Base-by-base conservation (phyloP, 345 rosid genomes). In the Salix arbutifolia region DNA sequence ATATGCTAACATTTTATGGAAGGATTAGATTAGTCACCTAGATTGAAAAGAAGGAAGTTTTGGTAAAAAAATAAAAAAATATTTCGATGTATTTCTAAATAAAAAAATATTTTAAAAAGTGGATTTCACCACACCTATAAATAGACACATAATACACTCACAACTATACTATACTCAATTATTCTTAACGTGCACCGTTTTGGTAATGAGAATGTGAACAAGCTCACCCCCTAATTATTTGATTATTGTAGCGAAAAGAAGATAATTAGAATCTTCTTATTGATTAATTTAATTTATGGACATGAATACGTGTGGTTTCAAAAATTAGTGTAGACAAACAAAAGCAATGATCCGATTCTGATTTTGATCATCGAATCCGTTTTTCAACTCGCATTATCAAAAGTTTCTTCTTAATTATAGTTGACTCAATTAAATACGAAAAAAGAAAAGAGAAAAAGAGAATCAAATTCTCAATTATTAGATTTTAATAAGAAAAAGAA, bases 381-480 rank as follows among this genome's bases (percentile, higher is more conserved):
- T 17, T 53, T 37, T 42, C 19, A 26, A 74, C 69, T 56, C 37
- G 65, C 77, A 40, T 74, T 18, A 61, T 8, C 62, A n/a, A 58
- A 19, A 44, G 10, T 13, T 37, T 79, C 28, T 71, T 71, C n/a
- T 68, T 74, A 5, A 4, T 62, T 33, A 4, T 72, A 30, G 38
- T 68, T 7, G 28, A 25, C 50, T 13, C 67, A 46, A 56, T 21
- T 8, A 53, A 7, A 23, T n/a, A 71, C 2, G 9, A n/a, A 4
- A 3, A 23, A 62, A 30, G 58, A 35, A 11, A 13, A 65, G 23
- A 42, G 14, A 16, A 31, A 37, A 38, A 23, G 65, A 68, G 84
- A 81, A 79, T 83, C 83, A 13, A 82, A 46, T 82, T 78, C 82
- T 65, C 61, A 50, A 44, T 40, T 70, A 12, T 7, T 25, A 38